Evolutionary conservation across 2,329 filamentous ascomycete species (phyloP).

Genomic region (Lachnum nothofagi): DNA sequence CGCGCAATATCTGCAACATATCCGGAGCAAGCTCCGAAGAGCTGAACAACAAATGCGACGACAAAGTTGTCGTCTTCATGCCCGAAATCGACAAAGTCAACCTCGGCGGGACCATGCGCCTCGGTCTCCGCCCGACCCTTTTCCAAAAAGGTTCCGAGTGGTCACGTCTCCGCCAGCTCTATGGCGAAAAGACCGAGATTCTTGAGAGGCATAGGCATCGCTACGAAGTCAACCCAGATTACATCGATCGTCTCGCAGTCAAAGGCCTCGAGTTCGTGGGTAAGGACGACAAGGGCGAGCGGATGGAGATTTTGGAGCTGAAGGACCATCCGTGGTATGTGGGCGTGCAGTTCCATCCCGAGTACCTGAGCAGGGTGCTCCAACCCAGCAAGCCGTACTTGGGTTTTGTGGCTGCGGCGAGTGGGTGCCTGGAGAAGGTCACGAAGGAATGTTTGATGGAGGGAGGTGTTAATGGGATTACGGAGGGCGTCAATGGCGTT

Average conservation of each 20-base stretch:
- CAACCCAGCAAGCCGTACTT: conserved; percentile 71
- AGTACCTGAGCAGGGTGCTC: conserved; percentile 74
- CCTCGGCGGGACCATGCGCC: conserved; percentile 81
- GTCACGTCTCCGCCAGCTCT: conserved; percentile 71
- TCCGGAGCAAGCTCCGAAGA: conserved; percentile 34
- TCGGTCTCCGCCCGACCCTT: conserved; percentile 67
- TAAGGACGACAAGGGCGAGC: conserved; percentile 70
- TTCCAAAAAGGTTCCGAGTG: conserved; percentile 75
- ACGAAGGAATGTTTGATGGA: conserved; percentile 14
- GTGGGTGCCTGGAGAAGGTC: conserved; percentile 30
- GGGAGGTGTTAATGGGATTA: background rate
- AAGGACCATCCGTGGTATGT: conserved; percentile 82
- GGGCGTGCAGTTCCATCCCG: conserved; percentile 82
- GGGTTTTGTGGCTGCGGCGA: conserved; percentile 74
- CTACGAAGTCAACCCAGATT: conserved; percentile 83
- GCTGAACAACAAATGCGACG: conserved; percentile 28
- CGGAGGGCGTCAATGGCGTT: background rate
- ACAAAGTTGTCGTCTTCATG: conserved; percentile 75
- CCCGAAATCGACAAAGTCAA: conserved; percentile 75
- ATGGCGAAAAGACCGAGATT: conserved; percentile 53
- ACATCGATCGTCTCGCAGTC: conserved; percentile 62
- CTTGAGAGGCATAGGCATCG: conserved; percentile 80
- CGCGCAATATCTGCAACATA: conserved; percentile 68
- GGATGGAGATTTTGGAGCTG: conserved; percentile 80
- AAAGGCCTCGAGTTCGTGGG: conserved; percentile 71